Percentiles rank a stretch among this genome's conserved stretches.
phyloP scores from a whole-genome alignment of 2,329 filamentous ascomycete species.

The Xylaria sp. region DNA sequence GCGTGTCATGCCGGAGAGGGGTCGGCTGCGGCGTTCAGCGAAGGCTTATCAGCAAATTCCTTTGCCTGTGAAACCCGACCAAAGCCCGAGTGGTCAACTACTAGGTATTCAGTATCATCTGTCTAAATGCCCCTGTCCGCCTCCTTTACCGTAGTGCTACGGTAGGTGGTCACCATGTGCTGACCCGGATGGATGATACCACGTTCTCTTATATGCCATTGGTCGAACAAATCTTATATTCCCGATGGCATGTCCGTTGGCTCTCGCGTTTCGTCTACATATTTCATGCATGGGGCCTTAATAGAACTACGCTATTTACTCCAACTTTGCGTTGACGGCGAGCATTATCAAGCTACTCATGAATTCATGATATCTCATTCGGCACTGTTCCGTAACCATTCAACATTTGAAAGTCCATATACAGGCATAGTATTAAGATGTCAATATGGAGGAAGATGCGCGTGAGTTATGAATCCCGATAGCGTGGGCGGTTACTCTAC shows the following conservation, averaged over 20 bases:
- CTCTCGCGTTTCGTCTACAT: neutral
- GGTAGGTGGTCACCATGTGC: neutral
- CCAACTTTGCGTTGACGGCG: neutral
- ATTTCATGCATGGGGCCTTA: neutral
- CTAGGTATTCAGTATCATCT: constrained; percentile 1
- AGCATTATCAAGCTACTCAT: neutral
- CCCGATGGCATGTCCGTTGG: constrained; percentile 3
- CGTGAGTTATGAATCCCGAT: neutral
- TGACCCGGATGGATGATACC: neutral
- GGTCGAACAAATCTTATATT: neutral
- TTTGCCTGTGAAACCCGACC: neutral
- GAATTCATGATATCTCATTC: neutral
- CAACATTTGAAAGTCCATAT: too few relatives aligned
- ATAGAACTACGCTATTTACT: neutral
- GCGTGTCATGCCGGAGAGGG: constrained; percentile 6
- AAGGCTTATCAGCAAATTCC: constrained; percentile 1
- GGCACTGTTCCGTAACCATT: neutral
- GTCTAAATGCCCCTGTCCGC: neutral
- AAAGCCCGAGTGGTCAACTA: constrained; percentile 11
- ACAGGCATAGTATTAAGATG: neutral
- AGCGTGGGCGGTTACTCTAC: neutral
- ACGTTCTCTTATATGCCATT: neutral
- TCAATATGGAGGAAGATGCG: neutral
- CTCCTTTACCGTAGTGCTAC: constrained; percentile 3
- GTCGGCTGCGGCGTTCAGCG: neutral